These are phyloP conservation scores for Tanacetum coccineum DNA, from an alignment of 129 eudicot species.

Conservation along the genomic window DNA sequence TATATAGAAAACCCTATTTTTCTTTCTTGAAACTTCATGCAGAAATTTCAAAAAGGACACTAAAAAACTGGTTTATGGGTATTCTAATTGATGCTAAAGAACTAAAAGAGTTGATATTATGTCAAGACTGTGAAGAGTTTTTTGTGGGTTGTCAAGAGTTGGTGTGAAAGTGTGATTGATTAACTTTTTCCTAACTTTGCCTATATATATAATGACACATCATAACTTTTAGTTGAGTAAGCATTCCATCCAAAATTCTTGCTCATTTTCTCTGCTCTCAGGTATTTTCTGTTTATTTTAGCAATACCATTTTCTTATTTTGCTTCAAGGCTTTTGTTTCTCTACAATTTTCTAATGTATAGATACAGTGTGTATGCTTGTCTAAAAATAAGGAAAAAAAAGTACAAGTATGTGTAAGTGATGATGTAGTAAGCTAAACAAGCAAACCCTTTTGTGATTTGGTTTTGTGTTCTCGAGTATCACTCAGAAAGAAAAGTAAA, in stretches of 20 bases:
- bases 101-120: no score
- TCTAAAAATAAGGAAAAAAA: no score
- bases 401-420: not conserved
- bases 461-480: no score
- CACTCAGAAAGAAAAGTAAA: no score
- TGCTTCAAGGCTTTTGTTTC: constrained; percentile 7
- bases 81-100: no score
- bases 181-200: constrained; percentile 27
- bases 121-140: no score
- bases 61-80: no score
- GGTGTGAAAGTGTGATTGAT: constrained; percentile 16
- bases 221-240: not conserved
- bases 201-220: constrained; percentile 12
- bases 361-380: no score
- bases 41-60: not conserved
- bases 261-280: constrained; percentile 23
- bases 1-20: not conserved
- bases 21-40: constrained; percentile 23
- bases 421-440: constrained; percentile 13
- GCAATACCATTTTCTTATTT: not conserved
- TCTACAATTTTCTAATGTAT: not conserved
- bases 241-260: constrained; percentile 20
- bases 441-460: constrained; percentile 8
- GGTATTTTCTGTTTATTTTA: constrained; percentile 14
- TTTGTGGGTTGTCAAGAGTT: constrained; percentile 20